phyloP scores from a whole-genome alignment of 352 stramenopile genomes.

The Pythium rhizo-oryzae region DNA sequence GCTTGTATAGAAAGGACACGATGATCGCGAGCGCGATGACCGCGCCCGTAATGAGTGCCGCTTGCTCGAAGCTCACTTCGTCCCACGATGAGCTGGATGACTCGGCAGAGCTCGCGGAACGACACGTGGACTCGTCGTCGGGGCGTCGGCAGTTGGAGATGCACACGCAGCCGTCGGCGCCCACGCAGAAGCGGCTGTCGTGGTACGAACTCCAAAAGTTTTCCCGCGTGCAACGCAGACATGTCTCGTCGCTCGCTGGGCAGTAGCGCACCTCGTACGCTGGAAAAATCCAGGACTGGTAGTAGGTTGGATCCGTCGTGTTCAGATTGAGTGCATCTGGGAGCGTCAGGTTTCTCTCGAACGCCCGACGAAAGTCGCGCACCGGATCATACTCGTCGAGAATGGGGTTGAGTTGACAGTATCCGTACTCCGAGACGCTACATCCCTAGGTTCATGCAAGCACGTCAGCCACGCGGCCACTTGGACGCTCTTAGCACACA shows the following conservation, averaged over 20 bases:
- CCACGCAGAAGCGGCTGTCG: constrained; percentile 25
- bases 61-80: neutral
- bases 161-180: constrained; percentile 16
- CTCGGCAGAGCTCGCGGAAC: neutral
- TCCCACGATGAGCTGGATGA: too few relatives aligned
- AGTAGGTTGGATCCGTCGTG: neutral
- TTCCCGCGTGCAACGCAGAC: neutral
- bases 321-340: neutral
- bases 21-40: neutral
- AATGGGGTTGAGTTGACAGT: neutral
- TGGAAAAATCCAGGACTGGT: neutral
- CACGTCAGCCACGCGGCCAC: too few relatives aligned
- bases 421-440: neutral
- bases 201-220: neutral
- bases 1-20: neutral
- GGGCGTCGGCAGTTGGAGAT: constrained; percentile 11
- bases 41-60: too few relatives aligned
- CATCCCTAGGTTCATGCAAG: neutral
- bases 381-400: neutral
- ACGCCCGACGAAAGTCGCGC: neutral
- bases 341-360: neutral
- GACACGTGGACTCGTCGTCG: neutral
- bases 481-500: neutral
- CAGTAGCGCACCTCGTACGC: neutral
- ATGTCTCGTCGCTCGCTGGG: neutral